phyloP scores from a whole-genome alignment of 805 yeast species.

The Jamesozyma hellenica region DNA sequence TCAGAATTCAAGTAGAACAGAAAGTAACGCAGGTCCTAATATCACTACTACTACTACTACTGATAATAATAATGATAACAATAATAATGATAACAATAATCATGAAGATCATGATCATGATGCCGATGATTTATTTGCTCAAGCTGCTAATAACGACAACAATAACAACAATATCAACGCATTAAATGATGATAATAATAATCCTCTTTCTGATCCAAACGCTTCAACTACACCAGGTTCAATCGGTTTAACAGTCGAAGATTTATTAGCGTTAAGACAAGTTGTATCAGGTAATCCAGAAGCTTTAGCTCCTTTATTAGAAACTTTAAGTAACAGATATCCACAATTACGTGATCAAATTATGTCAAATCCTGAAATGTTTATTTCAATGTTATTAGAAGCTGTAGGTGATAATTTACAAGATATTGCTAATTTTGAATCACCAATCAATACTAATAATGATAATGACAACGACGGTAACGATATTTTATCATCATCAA shows the following conservation, averaged over 20 bases:
- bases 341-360: conserved; percentile 79
- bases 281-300: conserved; percentile 81
- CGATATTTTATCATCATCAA: not conserved
- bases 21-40: conserved; percentile 9
- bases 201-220: conserved; percentile 6
- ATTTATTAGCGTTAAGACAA: conserved; percentile 54
- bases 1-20: conserved; percentile 26
- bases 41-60: conserved; percentile 9
- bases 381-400: conserved; percentile 60
- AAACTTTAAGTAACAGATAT: conserved; percentile 67
- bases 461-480: conserved; percentile 13
- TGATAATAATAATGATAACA: conserved; percentile 16
- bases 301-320: conserved; percentile 72
- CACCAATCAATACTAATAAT: conserved; percentile 25
- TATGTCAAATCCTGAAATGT: conserved; percentile 82
- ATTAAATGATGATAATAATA: not conserved
- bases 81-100: conserved; percentile 5
- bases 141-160: conserved; percentile 33
- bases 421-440: conserved; percentile 23
- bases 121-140: conserved; percentile 33
- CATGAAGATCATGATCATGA: not conserved
- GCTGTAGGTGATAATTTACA: conserved; percentile 46
- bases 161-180: not conserved
- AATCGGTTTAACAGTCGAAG: conserved; percentile 37
- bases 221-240: conserved; percentile 29